Conservation (phyloP, 2,329 filamentous ascomycete species). For the Fusarium scirpi region DNA sequence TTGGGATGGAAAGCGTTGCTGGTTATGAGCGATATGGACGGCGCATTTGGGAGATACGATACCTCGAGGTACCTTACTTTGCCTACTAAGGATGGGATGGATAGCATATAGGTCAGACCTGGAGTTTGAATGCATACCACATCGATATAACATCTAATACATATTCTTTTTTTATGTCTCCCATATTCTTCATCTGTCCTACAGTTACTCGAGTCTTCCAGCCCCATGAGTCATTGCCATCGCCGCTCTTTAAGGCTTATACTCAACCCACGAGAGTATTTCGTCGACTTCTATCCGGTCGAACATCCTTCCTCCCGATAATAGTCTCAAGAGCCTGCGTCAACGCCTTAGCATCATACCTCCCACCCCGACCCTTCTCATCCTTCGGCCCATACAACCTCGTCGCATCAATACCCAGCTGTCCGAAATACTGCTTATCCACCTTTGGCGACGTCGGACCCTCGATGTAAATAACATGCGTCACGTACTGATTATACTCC, state of each 20-base stretch:
- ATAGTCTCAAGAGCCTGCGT: constrained; percentile 81
- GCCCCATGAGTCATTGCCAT: neutral
- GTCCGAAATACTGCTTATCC: constrained; percentile 71
- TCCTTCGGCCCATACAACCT: constrained; percentile 78
- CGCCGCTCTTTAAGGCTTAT: too few relatives aligned
- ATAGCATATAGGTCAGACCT: constrained; percentile 32
- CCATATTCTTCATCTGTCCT: neutral
- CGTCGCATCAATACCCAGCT: constrained; percentile 81
- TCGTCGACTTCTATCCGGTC: constrained; percentile 55
- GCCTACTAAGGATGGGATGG: constrained; percentile 7
- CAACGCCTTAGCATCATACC: constrained; percentile 82
- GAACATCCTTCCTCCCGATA: constrained; percentile 67
- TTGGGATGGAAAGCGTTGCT: constrained; percentile 1
- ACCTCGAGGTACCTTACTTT: constrained; percentile 1
- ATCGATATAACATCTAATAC: constrained; percentile 39
- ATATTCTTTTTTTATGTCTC: constrained; percentile 17
- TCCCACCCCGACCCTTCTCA: constrained; percentile 57
- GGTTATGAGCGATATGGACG: constrained; percentile 19
- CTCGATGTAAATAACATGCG: constrained; percentile 85
- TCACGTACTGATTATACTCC: constrained; percentile 78
- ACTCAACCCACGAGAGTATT: constrained; percentile 57
- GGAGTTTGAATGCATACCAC: constrained; percentile 39
- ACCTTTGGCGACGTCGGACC: constrained; percentile 76
- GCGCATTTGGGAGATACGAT: constrained; percentile 16
- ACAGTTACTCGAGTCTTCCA: neutral